Percentiles rank a stretch among this genome's conserved stretches.
phyloP scores from a whole-genome alignment of 192 early-diverging fungal species.

The Backusella circina region DNA sequence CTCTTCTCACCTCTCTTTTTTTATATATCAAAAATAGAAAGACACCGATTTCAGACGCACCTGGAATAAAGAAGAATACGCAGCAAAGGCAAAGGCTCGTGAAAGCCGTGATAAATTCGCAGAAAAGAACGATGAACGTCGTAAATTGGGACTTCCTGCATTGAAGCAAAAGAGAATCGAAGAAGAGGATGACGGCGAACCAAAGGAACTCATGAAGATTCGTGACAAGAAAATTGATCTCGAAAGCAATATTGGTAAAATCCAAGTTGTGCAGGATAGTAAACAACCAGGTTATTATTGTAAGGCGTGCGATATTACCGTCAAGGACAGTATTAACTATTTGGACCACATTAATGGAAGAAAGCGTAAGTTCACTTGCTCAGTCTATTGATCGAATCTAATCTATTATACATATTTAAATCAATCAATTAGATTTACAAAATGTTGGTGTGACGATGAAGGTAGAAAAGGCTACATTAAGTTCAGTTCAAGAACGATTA shows the following conservation, averaged over 20 bases:
- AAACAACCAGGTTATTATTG: conserved; percentile 92
- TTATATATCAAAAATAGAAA: conserved; percentile 19
- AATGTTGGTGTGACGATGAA: conserved; percentile 80
- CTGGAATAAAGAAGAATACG: conserved; percentile 45
- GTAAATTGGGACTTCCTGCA: conserved; percentile 31
- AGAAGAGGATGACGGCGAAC: conserved; percentile 11
- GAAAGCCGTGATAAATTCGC: conserved; percentile 23
- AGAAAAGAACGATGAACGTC: conserved; percentile 36
- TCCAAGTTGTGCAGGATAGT: conserved; percentile 69
- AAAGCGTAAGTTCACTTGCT: conserved; percentile 56
- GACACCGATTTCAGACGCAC: conserved; percentile 39
- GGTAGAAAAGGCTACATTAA: conserved; percentile 72
- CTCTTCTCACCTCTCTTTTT: no score
- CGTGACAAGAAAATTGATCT: conserved; percentile 63
- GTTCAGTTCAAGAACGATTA: conserved; percentile 73
- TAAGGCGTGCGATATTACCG: conserved; percentile 78
- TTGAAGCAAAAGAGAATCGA: conserved; percentile 17
- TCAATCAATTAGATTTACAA: conserved; percentile 60
- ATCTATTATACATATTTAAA: not conserved
- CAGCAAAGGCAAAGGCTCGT: conserved; percentile 30
- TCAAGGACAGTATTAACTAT: conserved; percentile 88
- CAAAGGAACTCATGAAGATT: conserved; percentile 30
- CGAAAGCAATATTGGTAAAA: conserved; percentile 75
- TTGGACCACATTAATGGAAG: conserved; percentile 91
- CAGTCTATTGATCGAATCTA: not conserved